Conservation (phyloP, 345 rosid genomes). For the Populus simonii region DNA sequence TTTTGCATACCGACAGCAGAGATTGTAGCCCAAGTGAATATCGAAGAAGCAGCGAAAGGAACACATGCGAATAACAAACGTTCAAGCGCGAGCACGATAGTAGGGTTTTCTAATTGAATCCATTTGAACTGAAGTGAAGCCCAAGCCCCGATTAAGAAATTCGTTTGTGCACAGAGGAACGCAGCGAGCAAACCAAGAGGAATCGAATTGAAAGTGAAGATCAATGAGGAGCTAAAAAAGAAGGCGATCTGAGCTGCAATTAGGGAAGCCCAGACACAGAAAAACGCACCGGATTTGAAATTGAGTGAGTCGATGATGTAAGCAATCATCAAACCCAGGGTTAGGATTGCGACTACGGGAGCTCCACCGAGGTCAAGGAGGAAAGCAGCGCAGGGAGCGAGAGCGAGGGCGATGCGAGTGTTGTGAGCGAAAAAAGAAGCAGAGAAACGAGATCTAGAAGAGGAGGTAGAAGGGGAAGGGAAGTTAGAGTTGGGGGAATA, state of each 20-base stretch:
- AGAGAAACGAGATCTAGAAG: slow-evolving; percentile 56
- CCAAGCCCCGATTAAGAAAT: slow-evolving; percentile 86
- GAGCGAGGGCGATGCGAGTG: slow-evolving; percentile 68
- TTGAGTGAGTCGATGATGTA: slow-evolving; percentile 87
- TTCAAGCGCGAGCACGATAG: slow-evolving; percentile 83
- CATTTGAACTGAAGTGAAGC: slow-evolving; percentile 96
- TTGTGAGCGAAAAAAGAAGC: slow-evolving; percentile 82
- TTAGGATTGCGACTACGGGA: slow-evolving; percentile 70
- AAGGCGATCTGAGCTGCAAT: slow-evolving; percentile 87
- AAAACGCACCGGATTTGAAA: slow-evolving; percentile 76
- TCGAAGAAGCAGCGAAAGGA: slow-evolving; percentile 70
- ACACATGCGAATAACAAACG: slow-evolving; percentile 81
- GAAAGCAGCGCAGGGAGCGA: slow-evolving; percentile 79
- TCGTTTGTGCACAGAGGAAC: slow-evolving; percentile 71
- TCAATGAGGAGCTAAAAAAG: slow-evolving; percentile 75
- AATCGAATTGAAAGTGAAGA: slow-evolving; percentile 53
- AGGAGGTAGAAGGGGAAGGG: slow-evolving; percentile 28
- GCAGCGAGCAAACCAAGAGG: slow-evolving; percentile 66
- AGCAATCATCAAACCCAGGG: slow-evolving; percentile 81
- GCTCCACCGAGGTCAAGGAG: slow-evolving; percentile 97
- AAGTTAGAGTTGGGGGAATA: slow-evolving; percentile 40
- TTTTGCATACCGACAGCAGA: slow-evolving; percentile 88
- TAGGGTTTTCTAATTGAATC: slow-evolving; percentile 88
- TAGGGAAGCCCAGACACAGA: slow-evolving; percentile 84
- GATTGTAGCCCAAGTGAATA: slow-evolving; percentile 94